Base-by-base conservation (phyloP, 164 flowering plant species). In the Vitis cinerea region DNA sequence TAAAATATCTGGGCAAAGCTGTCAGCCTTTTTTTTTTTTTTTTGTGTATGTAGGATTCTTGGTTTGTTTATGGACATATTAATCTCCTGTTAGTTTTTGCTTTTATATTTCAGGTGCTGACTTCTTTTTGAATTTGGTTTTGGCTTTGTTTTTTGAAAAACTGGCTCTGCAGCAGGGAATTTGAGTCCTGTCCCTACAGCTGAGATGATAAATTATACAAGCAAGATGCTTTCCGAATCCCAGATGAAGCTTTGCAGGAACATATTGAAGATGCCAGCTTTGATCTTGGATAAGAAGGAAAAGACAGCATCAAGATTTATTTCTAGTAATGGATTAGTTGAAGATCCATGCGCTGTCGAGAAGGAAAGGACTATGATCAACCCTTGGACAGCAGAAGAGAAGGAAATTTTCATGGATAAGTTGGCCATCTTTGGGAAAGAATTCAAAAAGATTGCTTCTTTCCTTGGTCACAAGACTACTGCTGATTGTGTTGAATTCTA, bases 401-500 rank as follows among this genome's bases (percentile, higher is more conserved):
- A 66, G 77, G 93, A 87, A 63, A 71, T 86, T 55, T 94, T 96
- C 71, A 66, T 89, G 76, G 93, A 96, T 53, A 88, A 84, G 80
- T 75, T 92, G 10, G 84, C 89, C 23, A 64, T 67, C 3, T 81
- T 76, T 79, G 98, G 98, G 62, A 96, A 96, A 79, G 92, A 96
- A 76, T 96, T 96, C 75, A 73, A 78, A 56, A 90, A 86, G 77
- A 93, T 96, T 77, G 87, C 99, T 64, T 82, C 93, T 51, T 90
- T 82, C 79, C 87, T 96, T 60, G 85, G 83, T 63, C 87, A 90
- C 74, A 96, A 93, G 84, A 88, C 97, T 37, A 89, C 87, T n/a
- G 99, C 98, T 10, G 99, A 96, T 68, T 96, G 99, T 77, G 71
- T 96, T 31, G 88, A 93, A 75, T 96, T 90, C 75, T 96, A 96